phyloP scores from a whole-genome alignment of 306 rosid species.

The Prunus davidiana region DNA sequence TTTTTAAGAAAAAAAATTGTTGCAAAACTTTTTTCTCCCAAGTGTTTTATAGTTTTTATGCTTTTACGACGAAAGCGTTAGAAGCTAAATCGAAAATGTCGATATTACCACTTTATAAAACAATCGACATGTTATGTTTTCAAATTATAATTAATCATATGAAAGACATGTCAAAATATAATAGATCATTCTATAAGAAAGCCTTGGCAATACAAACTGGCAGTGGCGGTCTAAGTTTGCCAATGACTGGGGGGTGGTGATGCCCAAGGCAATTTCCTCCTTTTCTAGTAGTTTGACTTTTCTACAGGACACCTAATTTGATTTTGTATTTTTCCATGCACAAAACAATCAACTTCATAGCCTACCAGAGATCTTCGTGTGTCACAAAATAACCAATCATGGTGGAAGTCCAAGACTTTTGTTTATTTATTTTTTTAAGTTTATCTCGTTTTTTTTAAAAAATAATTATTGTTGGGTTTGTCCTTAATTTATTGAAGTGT shows the following conservation, averaged over 20 bases:
- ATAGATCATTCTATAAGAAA: background rate
- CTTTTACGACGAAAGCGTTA: too few species aligned
- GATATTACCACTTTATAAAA: too few species aligned
- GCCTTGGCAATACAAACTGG: background rate
- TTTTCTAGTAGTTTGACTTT: background rate
- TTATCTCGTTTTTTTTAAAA: background rate
- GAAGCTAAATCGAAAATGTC: too few species aligned
- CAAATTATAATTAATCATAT: background rate
- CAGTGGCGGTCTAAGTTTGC: background rate
- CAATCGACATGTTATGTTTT: too few species aligned
- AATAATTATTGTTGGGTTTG: background rate
- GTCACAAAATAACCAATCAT: background rate
- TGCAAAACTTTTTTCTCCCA: too few species aligned
- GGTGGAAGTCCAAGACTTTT: background rate
- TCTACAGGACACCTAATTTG: constrained; percentile 6
- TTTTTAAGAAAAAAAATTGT: too few species aligned
- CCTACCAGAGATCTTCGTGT: background rate
- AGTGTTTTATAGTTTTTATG: too few species aligned
- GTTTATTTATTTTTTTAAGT: background rate
- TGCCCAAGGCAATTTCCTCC: background rate
- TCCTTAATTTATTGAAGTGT: too few species aligned
- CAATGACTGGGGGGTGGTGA: background rate
- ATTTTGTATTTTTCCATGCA: background rate
- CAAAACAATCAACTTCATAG: background rate
- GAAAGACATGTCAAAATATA: background rate